Evolutionary conservation across 352 stramenopile genomes (phyloP), one percentile per base, ranked within the genome.

Genomic region (Phytophthora niederhauseri): DNA sequence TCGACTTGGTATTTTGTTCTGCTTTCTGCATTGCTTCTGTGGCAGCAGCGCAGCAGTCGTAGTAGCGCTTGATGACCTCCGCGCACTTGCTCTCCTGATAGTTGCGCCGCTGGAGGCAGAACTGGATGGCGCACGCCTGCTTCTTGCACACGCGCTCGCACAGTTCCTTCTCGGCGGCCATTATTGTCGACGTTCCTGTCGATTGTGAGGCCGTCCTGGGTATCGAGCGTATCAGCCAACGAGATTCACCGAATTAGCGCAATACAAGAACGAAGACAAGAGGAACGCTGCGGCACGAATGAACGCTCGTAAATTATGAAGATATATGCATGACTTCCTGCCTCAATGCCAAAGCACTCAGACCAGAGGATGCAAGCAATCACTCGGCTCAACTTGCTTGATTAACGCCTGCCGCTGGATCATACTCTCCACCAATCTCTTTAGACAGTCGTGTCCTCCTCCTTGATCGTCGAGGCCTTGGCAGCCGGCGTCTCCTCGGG

Each of bases 91-190:
- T 84, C 65, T 96, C 85, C 64, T 96, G 85, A 61, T 96, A 94
- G 24, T 75, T 75, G 51, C 70, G 73, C 17, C 81, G 85, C 77
- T 92, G 79, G 36, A 96, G 74, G 77, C 89, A 96, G 63, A 83
- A 82, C 74, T 96, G 89, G 74, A 94, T 94, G 48, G 84, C 84
- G 52, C 87, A 96, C 17, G 86, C 89, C 19, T 91, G 77, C 61
- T 87, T 81, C 75, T 87, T 87, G 68, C 89, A 96, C 36, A 75
- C 54, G 7, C 70, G 74, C 67, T 93, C 77, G 66, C 83, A 93
- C 17, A 91, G 46, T 50, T 80, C 72, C 62, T 72, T 68, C 28
- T 73, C 64, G 30, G 15, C 31, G 1, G 20, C n/a, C 61, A 76
- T 75, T 36, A 76, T 75, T 36, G 53, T 58, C 14, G 41, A 34